These are phyloP conservation scores for Plenodomus lindquistii DNA, from an alignment of 2,329 filamentous ascomycete genomes.

Conservation along the genomic window DNA sequence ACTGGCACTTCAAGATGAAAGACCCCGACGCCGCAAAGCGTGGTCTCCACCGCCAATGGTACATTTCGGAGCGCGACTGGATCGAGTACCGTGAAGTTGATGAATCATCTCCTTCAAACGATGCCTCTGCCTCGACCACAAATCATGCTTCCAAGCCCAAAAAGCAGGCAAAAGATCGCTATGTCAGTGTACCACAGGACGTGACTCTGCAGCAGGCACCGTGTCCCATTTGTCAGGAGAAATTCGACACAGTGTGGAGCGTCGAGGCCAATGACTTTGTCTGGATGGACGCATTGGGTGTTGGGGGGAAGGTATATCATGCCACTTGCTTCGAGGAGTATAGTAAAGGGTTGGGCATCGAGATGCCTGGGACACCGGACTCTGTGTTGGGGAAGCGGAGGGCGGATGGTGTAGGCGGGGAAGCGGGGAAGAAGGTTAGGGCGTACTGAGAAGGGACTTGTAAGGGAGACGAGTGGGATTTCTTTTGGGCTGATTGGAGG, in stretches of 20 bases:
- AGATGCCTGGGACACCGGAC: conserved; percentile 41
- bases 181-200: conserved; percentile 83
- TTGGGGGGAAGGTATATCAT: conserved; percentile 83
- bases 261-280: conserved; percentile 96
- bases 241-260: conserved; percentile 89
- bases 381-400: conserved; percentile 45
- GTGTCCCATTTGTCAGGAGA: conserved; percentile 94
- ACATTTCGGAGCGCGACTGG: conserved; percentile 94
- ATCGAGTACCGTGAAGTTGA: conserved; percentile 80
- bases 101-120: conserved; percentile 56
- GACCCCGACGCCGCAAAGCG: conserved; percentile 84
- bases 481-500: background rate
- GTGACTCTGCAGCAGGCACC: conserved; percentile 72
- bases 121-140: conserved; percentile 30
- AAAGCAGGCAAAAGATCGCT: conserved; percentile 66
- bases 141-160: conserved; percentile 47
- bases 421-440: conserved; percentile 38
- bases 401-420: conserved; percentile 27
- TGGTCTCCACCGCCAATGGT: conserved; percentile 92
- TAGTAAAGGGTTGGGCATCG: conserved; percentile 37
- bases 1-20: conserved; percentile 97
- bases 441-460: conserved; percentile 12
- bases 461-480: background rate
- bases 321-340: conserved; percentile 82
- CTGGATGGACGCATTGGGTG: conserved; percentile 84